Evolutionary conservation across 2,329 filamentous ascomycete species (phyloP).

Genomic region (Pseudofabraea citricarpa): DNA sequence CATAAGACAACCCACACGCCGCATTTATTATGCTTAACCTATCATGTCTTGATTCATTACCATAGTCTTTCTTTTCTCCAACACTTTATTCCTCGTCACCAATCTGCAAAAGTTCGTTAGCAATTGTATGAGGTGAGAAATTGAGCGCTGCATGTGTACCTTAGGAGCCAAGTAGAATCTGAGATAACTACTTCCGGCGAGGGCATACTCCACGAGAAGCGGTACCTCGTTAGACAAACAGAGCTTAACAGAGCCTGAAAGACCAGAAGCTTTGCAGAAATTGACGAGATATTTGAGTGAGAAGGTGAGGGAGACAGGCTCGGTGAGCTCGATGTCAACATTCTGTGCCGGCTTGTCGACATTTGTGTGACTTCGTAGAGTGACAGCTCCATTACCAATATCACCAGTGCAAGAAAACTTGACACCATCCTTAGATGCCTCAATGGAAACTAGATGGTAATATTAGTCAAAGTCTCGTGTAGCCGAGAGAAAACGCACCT

Average conservation of each 20-base stretch:
- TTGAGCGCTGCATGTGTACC: slow-evolving; percentile 44
- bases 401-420: slow-evolving; percentile 93
- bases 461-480: not conserved
- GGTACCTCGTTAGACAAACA: slow-evolving; percentile 96
- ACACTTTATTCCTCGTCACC: slow-evolving; percentile 55
- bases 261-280: slow-evolving; percentile 94
- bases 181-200: slow-evolving; percentile 80
- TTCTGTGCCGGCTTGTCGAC: slow-evolving; percentile 84
- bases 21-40: slow-evolving; percentile 21
- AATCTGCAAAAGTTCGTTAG: slow-evolving; percentile 48
- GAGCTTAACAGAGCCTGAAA: slow-evolving; percentile 80
- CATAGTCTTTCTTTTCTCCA: slow-evolving; percentile 8
- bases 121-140: not conserved
- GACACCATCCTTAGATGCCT: slow-evolving; percentile 94
- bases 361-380: slow-evolving; percentile 80
- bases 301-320: slow-evolving; percentile 92
- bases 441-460: slow-evolving; percentile 71
- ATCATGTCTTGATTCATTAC: slow-evolving; percentile 22
- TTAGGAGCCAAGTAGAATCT: slow-evolving; percentile 98
- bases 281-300: slow-evolving; percentile 99
- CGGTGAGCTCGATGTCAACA: slow-evolving; percentile 83
- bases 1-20: slow-evolving; percentile 27
- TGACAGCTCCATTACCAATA: slow-evolving; percentile 93
- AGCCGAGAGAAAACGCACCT: slow-evolving; percentile 51
- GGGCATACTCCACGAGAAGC: slow-evolving; percentile 85